phyloP scores from a whole-genome alignment of 345 rosid genomes.

The Lepidium sativum region DNA sequence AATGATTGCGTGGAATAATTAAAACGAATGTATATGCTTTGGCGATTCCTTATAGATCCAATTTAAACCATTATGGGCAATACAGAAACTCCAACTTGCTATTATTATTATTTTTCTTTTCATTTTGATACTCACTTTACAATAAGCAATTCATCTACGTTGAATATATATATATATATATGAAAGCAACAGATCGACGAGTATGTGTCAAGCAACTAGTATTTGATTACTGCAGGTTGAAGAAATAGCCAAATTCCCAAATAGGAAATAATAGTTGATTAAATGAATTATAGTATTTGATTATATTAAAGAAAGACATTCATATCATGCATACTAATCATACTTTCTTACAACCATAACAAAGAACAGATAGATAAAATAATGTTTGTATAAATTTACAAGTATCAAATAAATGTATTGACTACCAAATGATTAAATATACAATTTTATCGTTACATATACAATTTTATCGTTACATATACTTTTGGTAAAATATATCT shows the following conservation, averaged over 20 bases:
- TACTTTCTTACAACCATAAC: not conserved
- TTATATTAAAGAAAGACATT: too few species aligned
- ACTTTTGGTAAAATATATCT: too few species aligned
- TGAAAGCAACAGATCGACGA: constrained; percentile 1
- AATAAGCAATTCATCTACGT: constrained; percentile 10
- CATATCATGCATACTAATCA: not conserved
- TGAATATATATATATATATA: not conserved
- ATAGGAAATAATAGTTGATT: too few species aligned
- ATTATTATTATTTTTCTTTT: not conserved
- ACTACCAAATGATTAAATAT: too few species aligned
- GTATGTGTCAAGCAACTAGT: constrained; percentile 1
- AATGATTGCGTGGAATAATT: constrained; percentile 30
- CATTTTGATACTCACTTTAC: not conserved
- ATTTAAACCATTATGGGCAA: constrained; percentile 13
- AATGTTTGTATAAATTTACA: not conserved
- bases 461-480: too few species aligned
- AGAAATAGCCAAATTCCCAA: not conserved
- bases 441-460: not conserved
- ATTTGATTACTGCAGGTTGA: not conserved
- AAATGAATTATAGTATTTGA: too few species aligned
- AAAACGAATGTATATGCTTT: constrained; percentile 18
- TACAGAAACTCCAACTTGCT: constrained; percentile 5
- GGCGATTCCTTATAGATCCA: constrained; percentile 34
- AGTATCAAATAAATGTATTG: too few species aligned
- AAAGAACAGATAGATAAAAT: not conserved